These are phyloP conservation scores for Biscogniauxia marginata DNA, from an alignment of 2,329 filamentous ascomycete genomes.

Conservation along the genomic window DNA sequence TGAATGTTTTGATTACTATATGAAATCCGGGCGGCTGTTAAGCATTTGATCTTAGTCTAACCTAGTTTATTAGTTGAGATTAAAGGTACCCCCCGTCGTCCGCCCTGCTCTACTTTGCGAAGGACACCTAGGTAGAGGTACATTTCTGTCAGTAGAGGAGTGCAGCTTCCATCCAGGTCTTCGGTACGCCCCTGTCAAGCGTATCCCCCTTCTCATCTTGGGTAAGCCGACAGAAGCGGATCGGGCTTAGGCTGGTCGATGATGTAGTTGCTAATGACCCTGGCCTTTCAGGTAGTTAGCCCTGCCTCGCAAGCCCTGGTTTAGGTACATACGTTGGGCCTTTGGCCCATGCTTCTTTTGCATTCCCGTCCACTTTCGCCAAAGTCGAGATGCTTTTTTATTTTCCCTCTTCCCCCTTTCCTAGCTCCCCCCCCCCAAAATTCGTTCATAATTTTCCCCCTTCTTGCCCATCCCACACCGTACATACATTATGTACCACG, in stretches of 20 bases:
- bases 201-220: constrained; percentile 21
- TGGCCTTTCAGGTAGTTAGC: not conserved
- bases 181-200: constrained; percentile 19
- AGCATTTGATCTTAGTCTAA: not conserved
- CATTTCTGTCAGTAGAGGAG: not conserved
- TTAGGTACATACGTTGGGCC: not conserved
- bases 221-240: constrained; percentile 23
- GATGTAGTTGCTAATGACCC: constrained; percentile 28
- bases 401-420: not conserved
- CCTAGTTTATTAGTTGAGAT: not conserved
- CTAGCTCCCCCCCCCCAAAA: not conserved
- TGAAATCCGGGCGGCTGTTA: not conserved
- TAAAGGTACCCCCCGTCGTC: not conserved
- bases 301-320: not conserved
- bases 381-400: not conserved
- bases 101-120: not conserved
- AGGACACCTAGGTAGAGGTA: not conserved
- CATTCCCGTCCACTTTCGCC: not conserved
- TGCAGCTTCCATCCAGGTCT: constrained; percentile 20
- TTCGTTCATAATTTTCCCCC: not conserved
- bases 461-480: not conserved
- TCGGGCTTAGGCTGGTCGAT: constrained; percentile 25
- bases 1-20: not conserved
- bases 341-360: not conserved
- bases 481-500: not conserved